Conservation (phyloP, 768 basidiomycete genomes). For the Sistotremastrum suecicum region DNA sequence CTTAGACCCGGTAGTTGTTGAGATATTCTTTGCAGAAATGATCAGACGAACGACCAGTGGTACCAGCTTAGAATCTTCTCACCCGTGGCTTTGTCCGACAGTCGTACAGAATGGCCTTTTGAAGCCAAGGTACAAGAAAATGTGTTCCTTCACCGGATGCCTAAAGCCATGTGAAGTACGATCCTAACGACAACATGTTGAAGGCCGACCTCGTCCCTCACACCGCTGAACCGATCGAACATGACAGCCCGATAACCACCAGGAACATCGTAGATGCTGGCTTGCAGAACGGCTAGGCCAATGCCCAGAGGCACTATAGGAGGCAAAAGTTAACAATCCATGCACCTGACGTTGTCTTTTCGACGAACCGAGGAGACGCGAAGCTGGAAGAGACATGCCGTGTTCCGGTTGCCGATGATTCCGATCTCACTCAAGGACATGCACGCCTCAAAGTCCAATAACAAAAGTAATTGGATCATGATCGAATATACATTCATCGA, state of each 20-base stretch:
- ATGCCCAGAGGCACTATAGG: conserved; percentile 49
- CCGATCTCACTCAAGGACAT: too few relatives aligned
- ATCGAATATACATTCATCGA: conserved; percentile 44
- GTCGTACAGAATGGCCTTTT: conserved; percentile 93
- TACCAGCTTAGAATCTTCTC: conserved; percentile 13
- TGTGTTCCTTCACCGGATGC: conserved; percentile 90
- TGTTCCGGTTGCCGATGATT: too few relatives aligned
- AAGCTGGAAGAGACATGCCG: too few relatives aligned
- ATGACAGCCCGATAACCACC: conserved; percentile 91
- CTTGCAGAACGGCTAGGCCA: conserved; percentile 28
- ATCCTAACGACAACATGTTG: background rate
- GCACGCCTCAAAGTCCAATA: too few relatives aligned
- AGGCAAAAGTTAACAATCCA: background rate
- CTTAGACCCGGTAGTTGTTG: conserved; percentile 97
- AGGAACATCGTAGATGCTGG: conserved; percentile 47
- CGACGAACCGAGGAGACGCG: background rate
- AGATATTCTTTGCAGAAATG: conserved; percentile 62
- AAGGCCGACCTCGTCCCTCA: conserved; percentile 53
- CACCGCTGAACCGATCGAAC: conserved; percentile 95
- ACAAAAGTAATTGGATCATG: background rate
- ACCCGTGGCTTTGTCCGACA: conserved; percentile 94
- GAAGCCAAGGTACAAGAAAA: conserved; percentile 89
- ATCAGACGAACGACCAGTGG: background rate
- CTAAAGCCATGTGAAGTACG: conserved; percentile 24
- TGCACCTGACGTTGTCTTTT: background rate